Conservation (phyloP, 106 monocot species). For the Vanilla planifolia region DNA sequence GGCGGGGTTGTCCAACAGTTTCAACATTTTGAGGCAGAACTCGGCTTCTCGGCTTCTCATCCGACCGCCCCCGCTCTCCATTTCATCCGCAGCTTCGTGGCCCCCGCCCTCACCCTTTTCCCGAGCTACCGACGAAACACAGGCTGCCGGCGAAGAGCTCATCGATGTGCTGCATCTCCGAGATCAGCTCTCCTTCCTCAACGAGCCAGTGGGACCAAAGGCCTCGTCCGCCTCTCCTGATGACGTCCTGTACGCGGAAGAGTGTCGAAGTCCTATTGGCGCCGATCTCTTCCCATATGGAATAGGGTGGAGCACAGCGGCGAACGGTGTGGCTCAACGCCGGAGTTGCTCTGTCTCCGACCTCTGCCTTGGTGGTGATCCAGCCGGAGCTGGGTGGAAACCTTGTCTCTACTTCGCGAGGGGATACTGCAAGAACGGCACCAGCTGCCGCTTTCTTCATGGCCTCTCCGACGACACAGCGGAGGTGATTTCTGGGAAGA, state of each 20-base stretch:
- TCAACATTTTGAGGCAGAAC: constrained; percentile 41
- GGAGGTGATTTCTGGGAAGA: constrained; percentile 14
- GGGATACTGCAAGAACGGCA: constrained; percentile 94
- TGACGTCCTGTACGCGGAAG: constrained; percentile 14
- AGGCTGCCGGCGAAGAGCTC: constrained; percentile 15
- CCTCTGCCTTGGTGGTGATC: constrained; percentile 32
- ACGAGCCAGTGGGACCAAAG: constrained; percentile 28
- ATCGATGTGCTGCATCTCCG: constrained; percentile 40
- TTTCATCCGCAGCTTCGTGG: constrained; percentile 19
- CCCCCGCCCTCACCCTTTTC: constrained; percentile 20
- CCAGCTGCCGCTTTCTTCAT: constrained; percentile 73
- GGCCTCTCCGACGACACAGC: constrained; percentile 38
- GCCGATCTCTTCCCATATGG: neutral
- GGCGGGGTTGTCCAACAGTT: constrained; percentile 10
- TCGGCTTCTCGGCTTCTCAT: constrained; percentile 3
- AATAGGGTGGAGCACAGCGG: constrained; percentile 17
- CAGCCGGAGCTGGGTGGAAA: constrained; percentile 58
- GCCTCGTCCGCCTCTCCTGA: constrained; percentile 17
- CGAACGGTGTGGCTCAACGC: constrained; percentile 27
- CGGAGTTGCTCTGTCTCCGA: constrained; percentile 50
- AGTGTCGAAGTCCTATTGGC: constrained; percentile 15
- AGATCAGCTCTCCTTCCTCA: constrained; percentile 52
- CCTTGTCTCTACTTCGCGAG: constrained; percentile 88
- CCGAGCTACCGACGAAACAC: neutral
- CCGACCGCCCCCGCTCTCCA: constrained; percentile 7